Base-by-base conservation (phyloP, 2,329 filamentous ascomycete genomes). In the Epichloe aotearoae region DNA sequence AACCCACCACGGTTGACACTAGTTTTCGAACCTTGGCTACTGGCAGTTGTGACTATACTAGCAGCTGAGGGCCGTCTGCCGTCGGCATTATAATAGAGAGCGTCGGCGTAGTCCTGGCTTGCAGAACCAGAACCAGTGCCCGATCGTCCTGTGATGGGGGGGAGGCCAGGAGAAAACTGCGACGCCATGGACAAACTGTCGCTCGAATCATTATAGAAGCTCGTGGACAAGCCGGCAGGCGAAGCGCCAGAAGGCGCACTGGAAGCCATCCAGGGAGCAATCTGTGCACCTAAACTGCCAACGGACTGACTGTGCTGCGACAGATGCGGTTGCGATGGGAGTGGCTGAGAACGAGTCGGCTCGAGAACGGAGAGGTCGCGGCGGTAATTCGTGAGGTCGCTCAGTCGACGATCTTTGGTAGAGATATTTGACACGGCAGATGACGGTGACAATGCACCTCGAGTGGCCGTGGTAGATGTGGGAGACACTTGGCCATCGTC, bases 21-120 rank as follows among this genome's bases (percentile, higher is more conserved):
- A 52, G 78, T 77, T 68, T 83, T 84, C 41, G 91, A 95, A 36
- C 87, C 86, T 57, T 86, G 80, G 62, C 91, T 95, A 67, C 90
- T 93, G 52, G 87, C 80, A 4, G 76, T 95, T 14, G 85, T 89
- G 50, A 66, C 61, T 56, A 90, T 82, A 66, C 90, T 96, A 39
- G 89, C 89, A 47, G 88, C 78, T 4, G 93, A 97, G 2, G 91
- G 91, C 47, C 91, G 79, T 55, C 93, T 76, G 58, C 86, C 84
- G 61, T 95, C 86, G 53, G 49, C 8, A 47, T 73, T 71, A 54
- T 77, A 80, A 60, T 77, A 83, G 43, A 77, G 69, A 41, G 71
- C 67, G 49, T 84, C 82, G 8, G 79, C 74, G 4, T 79, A 79
- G 48, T 86, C 84, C 58, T 75, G 79, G 30, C 45, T 48, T 19